Conservation (phyloP, 2,329 filamentous ascomycete genomes). For the Amylocarpus encephaloides region DNA sequence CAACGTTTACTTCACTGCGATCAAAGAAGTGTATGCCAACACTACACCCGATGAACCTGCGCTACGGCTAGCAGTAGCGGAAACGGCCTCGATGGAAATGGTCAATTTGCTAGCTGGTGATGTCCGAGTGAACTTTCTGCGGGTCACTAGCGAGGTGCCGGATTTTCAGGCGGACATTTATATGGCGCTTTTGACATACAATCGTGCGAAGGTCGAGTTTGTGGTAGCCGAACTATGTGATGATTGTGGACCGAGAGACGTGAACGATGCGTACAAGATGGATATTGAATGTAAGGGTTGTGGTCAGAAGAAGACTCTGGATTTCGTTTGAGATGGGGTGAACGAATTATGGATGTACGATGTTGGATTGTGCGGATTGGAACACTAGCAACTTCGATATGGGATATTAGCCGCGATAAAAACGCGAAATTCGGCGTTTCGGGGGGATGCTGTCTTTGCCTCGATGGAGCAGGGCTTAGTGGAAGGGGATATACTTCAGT, state of each 20-base stretch:
- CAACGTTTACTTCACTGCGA: slow-evolving; percentile 7
- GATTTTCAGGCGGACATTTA: slow-evolving; percentile 21
- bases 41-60: slow-evolving; percentile 5
- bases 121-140: slow-evolving; percentile 10
- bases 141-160: slow-evolving; percentile 7
- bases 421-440: no score
- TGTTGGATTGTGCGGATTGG: no score
- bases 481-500: no score
- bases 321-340: background rate
- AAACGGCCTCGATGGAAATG: slow-evolving; percentile 18
- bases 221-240: slow-evolving; percentile 7
- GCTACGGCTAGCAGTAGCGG: slow-evolving; percentile 13
- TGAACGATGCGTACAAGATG: background rate
- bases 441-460: no score
- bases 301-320: background rate
- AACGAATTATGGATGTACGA: no score
- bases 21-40: slow-evolving; percentile 12
- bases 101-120: slow-evolving; percentile 6
- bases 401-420: no score
- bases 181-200: background rate
- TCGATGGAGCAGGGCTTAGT: no score
- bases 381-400: no score
- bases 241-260: background rate
- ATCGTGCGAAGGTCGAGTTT: background rate
- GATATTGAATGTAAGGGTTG: background rate